Base-by-base conservation (phyloP, 2,329 filamentous ascomycete genomes). In the Calonectria montana region DNA sequence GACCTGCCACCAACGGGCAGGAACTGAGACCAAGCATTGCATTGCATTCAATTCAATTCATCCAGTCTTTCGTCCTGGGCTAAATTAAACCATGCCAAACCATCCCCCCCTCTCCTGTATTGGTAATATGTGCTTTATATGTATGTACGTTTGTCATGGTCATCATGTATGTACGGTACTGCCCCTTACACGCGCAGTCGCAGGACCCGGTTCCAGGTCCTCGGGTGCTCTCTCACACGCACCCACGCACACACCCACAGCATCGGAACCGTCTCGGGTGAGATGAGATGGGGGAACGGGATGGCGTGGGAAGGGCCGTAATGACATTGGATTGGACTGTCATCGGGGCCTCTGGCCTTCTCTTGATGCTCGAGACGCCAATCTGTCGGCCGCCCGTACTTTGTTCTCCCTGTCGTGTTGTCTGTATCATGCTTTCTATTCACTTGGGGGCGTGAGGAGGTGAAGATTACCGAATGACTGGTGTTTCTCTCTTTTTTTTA, bases 121-220 rank as follows among this genome's bases (percentile, higher is more conserved):
- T 55, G 29, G 50, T 55, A 55, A 43, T 61, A 41, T 61, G 55
- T 61, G 55, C 39, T 39, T 25, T 39, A 43, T 27, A 67, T 59
- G 50, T 67, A 59, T 43, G 65, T 47, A 48, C 39, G 50, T 29
- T 65, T n/a, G 45, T 21, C 29, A 61, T 61, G 55, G 35, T 61
- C 50, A 61, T 61, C 35, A 61, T 61, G 48, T 59, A 47, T 43
- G 31, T 50, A 31, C 48, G 16, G 50, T 45, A 23, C 37, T 50
- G 23, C 48, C 50, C 45, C 50, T 29, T 55, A 55, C 50, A 55
- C 64, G 64, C 37, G 27, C 37, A 41, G 23, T 66, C 48, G 67
- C 67, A 70, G 68, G 68, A 55, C 62, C 68, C 68, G 68, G 68
- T 70, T 65, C 68, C 68, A 70, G 45, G 68, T 70, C 68, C 68